These are phyloP conservation scores for Boletus eberwhitei DNA, from an alignment of 768 basidiomycete genomes.

Conservation along the genomic window DNA sequence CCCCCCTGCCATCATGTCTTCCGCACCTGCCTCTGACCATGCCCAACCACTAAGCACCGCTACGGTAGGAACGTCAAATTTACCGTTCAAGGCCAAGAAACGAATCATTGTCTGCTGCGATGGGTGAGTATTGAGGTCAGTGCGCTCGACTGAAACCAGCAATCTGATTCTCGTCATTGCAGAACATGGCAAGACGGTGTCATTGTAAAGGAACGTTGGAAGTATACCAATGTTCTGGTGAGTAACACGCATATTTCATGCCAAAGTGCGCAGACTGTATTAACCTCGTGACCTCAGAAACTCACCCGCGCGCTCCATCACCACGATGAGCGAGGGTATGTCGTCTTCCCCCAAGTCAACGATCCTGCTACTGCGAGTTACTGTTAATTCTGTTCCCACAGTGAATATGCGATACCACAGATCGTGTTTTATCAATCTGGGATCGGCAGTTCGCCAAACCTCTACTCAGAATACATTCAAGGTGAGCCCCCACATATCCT, in stretches of 20 bases:
- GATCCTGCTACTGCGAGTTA: not conserved
- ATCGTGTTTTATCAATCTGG: conserved; percentile 65
- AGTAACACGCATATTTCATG: conserved; percentile 10
- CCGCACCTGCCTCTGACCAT: not conserved
- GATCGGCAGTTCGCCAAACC: conserved; percentile 53
- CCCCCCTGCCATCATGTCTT: conserved; percentile 10
- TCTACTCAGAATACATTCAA: conserved; percentile 59
- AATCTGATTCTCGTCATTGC: not conserved
- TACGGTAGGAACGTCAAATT: not conserved
- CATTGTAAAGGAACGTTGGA: conserved; percentile 39
- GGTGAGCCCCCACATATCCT: conserved; percentile 36
- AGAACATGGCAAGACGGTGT: conserved; percentile 77
- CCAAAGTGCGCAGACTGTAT: not conserved
- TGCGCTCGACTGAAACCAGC: not conserved
- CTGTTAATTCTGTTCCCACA: conserved; percentile 9
- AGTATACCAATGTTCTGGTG: conserved; percentile 57
- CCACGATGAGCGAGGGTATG: conserved; percentile 42
- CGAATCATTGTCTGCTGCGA: conserved; percentile 74
- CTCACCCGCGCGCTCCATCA: conserved; percentile 51
- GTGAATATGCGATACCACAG: conserved; percentile 47
- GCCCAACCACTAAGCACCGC: not conserved
- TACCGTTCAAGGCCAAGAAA: conserved; percentile 38
- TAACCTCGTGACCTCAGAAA: conserved; percentile 35
- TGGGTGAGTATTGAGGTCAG: conserved; percentile 44
- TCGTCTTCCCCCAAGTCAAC: not conserved